Evolutionary conservation across 106 monocot species (phyloP), one percentile per base, ranked within the genome.

Genomic region (Allium fistulosum): DNA sequence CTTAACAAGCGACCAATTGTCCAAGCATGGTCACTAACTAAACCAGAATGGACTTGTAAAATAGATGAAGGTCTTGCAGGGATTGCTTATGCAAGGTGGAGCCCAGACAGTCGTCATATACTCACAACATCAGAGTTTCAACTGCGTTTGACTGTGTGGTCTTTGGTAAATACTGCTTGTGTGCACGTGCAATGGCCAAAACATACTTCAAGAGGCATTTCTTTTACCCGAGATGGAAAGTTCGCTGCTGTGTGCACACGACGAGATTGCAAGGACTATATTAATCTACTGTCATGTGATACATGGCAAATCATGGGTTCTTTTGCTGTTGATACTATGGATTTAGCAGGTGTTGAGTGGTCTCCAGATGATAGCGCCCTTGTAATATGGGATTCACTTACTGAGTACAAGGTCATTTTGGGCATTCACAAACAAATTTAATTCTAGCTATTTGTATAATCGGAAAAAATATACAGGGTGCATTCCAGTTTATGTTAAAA

Each of bases 71-170:
- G 91, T 26, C 78, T 81, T 66, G 96, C 91, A 17, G 96, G 91
- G 69, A 92, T 96, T 73, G 75, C 96, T 63, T 84, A 82, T 80
- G 96, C 96, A 48, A 84, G 92, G 61, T 99, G 97, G 97, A 99
- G 97, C 71, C 97, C 97, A 57, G 97, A 99, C 68, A 99, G 97
- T 66, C 86, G 97, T 56, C 97, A 99, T 69, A 90, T 99, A 74
- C 82, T 99, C 4, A 92, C 96, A 11, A 90, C 84, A 48, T 99
- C 97, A 15, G 97, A 99, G 67, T 99, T 99, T 74, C 97, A 99
- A 70, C 80, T 99, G 15, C 84, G 97, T n/a, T 69, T 92, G 59
- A 99, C 89, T 58, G 97, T 99, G 46, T 99, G 97, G 97, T 99
- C 97, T 8, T 67, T 99, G 52, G 68, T 99, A 46, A 92, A 89